Evolutionary conservation across 345 rosid species (phyloP).

Genomic region (Sapria himalayana): DNA sequence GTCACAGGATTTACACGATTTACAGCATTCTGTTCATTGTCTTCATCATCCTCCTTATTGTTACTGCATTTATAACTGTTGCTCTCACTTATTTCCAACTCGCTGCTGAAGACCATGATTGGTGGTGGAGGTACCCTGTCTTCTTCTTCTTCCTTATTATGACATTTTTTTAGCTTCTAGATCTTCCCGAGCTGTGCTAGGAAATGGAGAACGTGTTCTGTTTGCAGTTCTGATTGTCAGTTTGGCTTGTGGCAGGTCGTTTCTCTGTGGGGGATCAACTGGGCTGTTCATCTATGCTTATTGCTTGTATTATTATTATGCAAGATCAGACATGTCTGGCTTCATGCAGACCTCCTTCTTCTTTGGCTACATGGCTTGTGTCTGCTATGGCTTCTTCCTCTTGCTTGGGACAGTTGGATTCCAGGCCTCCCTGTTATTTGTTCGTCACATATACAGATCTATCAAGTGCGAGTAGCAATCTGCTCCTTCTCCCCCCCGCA

Average conservation of each 20-base stretch:
- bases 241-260: conserved; percentile 26
- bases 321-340: conserved; percentile 68
- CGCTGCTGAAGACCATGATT: conserved; percentile 80
- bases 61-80: conserved; percentile 78
- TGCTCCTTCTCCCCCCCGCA: conserved; percentile 1
- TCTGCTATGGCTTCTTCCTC: conserved; percentile 70
- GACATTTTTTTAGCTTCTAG: too few relatives aligned
- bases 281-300: conserved; percentile 51
- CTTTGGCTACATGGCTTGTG: conserved; percentile 81
- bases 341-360: conserved; percentile 80
- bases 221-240: neutral
- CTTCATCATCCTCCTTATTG: conserved; percentile 60
- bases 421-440: conserved; percentile 48
- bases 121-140: conserved; percentile 70
- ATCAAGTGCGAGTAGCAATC: conserved; percentile 52
- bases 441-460: conserved; percentile 62
- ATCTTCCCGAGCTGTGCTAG: neutral
- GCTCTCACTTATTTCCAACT: conserved; percentile 89
- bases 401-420: conserved; percentile 69
- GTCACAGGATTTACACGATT: conserved; percentile 70
- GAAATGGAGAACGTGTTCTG: neutral
- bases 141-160: too few relatives aligned
- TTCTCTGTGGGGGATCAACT: conserved; percentile 71
- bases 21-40: conserved; percentile 72
- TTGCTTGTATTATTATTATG: conserved; percentile 59